Base-by-base conservation (phyloP, 208 protist genomes). In the Leishmania tropica region DNA sequence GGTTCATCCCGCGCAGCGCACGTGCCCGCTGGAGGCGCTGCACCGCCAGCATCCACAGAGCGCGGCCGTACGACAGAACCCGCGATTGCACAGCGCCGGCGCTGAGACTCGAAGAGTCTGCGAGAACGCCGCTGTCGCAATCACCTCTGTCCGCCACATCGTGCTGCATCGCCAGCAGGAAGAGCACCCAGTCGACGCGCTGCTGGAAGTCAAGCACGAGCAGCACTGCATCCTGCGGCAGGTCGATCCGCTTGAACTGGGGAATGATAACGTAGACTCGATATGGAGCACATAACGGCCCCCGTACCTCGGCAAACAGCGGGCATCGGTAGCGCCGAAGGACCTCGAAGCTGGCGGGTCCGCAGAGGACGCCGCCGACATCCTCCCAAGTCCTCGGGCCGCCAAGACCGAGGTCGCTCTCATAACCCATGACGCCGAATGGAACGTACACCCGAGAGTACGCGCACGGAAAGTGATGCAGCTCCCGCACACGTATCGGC, bases 31-130 rank as follows among this genome's bases (percentile, higher is more conserved):
- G 87, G 53, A 87, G 82, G 5, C 88, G 88, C 64, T 90, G 87
- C 51, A 81, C 87, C n/a, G 91, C 90, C 24, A 96, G 83, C 77
- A 95, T 82, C 93, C 93, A 96, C 77, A 96, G 84, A n/a, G 80
- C 86, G 2, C 93, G 89, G 28, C 93, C 93, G 85, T 92, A 94
- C 15, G 90, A 89, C 35, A 96, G 73, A 6, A 76, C 37, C 40
- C 64, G 51, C 37, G 37, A 35, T 17, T 48, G 42, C 45, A 10
- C 45, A 51, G 3, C 40, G 24, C 35, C 3, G 70, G 28, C 21
- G 28, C 21, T 74, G 15, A 3, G 24, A 37, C 35, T 74, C 45
- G 28, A 19, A 24, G 28, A 28, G 10, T 8, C 21, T 21, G 45
- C 17, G 28, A 19, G 13, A 74, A 6, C 45, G 17, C 13, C 40